Base-by-base conservation (phyloP, 345 rosid species). In the Fremontodendron californicum region DNA sequence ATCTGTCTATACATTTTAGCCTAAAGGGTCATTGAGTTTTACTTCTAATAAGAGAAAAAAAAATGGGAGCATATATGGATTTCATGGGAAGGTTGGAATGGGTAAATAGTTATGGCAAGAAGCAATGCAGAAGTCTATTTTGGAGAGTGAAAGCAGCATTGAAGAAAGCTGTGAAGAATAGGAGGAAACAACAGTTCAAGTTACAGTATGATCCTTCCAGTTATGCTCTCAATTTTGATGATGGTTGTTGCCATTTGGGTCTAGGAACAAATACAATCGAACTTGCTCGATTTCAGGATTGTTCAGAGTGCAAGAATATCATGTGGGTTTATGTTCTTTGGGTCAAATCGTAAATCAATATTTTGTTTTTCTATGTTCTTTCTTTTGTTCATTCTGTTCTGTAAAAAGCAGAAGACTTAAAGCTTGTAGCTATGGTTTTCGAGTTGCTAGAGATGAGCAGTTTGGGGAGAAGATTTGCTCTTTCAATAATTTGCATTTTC, bases 141-240 rank as follows among this genome's bases (percentile, higher is more conserved):
- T 80, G 94, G 90, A 89, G 87, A 74, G 65, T 84, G 82, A 87
- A 78, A 49, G 87, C 89, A 9, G 85, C 89, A 25, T 77, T 88
- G 78, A 90, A 76, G 87, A 84, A 73, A 63, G 85, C 87, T 2
- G 75, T 82, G 73, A 88, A 82, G 80, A 80, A 61, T 39, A 80
- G 82, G 3, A 75, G 82, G 46, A 81, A 68, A 74, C 76, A 73
- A 9, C 86, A 79, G 68, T 82, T 82, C 37, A 83, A 82, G 82
- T 93, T 93, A 78, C 97, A 89, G 85, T 94, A 93, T 85, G 98
- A 94, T 86, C 97, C 98, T 39, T 94, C 89, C 72, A 94, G 97
- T 75, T 94, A 92, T 77, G 88, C 93, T 18, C 84, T 90, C 62
- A 90, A 93, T 80, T 93, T 93, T 72, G 97, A 93, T 73, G 98